Evolutionary conservation across 352 stramenopile species (phyloP), one percentile per base, ranked within the genome.

Genomic region (Globisporangium takayamanum): DNA sequence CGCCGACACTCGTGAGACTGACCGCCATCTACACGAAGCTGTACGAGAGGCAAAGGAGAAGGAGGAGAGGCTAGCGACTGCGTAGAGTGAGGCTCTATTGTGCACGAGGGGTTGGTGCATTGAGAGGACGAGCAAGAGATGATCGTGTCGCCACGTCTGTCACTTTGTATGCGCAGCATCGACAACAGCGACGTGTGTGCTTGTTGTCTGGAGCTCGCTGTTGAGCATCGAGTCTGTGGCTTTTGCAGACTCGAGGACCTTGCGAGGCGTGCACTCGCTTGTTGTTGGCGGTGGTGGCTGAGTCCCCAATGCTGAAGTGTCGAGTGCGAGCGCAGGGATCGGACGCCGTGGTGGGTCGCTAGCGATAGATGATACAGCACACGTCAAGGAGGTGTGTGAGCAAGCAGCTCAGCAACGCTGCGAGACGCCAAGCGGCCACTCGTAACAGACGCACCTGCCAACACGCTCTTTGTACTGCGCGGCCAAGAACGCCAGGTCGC

Each of bases 401-500:
- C 7, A 39, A 14, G 1, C 53, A 12, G 57, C 30, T 22, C 22
- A 22, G 22, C 22, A 22, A 22, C 22, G 22, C 22, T 22, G 22
- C 22, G 22, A 22, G 22, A 22, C 22, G 22, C 22, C 22, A 22
- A 22, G 22, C 22, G 22, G 22, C 22, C 22, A 0, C 22, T 22
- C 22, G 22, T 22, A 22, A 22, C 22, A 22, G 22, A 59, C 63
- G 41, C 58, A 92, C 82, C 78, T 84, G 26, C 76, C 77, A 4
- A 84, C 75, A 3, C 67, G 55, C 2, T 20, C 51, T 14, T 74
- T 73, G 44, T 83, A 93, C n/a, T 76, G 69, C 50, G 80, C 52
- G 28, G 67, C 74, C 8, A 91, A 48, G 57, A 73, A 87, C 45
- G 65, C 60, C 12, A 91, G 50, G 46, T 88, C 75, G 3, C 72